phyloP scores from a whole-genome alignment of 495 filamentous ascomycete genomes.

The Aspergillus avenaceus region DNA sequence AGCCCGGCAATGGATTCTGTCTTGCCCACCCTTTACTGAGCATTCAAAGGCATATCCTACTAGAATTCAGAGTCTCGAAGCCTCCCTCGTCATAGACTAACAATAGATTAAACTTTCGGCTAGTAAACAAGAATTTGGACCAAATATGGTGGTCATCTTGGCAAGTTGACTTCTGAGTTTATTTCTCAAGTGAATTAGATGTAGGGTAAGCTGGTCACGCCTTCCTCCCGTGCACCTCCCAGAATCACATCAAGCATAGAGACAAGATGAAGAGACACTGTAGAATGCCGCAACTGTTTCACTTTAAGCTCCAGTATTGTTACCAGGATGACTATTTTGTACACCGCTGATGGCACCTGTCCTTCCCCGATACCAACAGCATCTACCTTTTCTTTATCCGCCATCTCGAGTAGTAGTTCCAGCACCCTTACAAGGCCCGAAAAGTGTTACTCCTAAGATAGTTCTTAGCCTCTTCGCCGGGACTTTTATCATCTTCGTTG shows the following conservation, averaged over 20 bases:
- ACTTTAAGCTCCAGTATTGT: slow-evolving; percentile 13
- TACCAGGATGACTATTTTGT: slow-evolving; percentile 16
- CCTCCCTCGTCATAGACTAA: no score
- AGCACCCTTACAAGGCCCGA: slow-evolving; percentile 11
- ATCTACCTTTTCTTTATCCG: slow-evolving; percentile 20
- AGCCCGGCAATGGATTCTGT: no score
- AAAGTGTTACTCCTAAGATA: slow-evolving; percentile 24
- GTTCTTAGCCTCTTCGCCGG: slow-evolving; percentile 36
- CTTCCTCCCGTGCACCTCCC: neutral
- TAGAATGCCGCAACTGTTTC: neutral
- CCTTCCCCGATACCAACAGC: slow-evolving; percentile 24
- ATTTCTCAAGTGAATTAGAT: no score
- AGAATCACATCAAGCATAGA: no score
- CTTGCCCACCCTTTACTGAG: no score
- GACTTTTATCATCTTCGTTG: slow-evolving; percentile 34
- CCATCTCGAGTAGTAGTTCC: slow-evolving; percentile 14
- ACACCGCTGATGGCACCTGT: slow-evolving; percentile 32
- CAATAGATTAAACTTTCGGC: no score
- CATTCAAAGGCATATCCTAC: no score
- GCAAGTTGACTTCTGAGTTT: no score
- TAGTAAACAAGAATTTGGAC: no score
- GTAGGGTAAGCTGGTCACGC: no score
- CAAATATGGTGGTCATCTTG: no score
- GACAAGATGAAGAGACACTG: neutral
- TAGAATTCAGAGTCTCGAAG: no score